A percentile compares a stretch with the other conserved stretches of the same genome.
Evolutionary conservation across 2,329 filamentous ascomycete species (phyloP).

Genomic region (Rutstroemia sp.): DNA sequence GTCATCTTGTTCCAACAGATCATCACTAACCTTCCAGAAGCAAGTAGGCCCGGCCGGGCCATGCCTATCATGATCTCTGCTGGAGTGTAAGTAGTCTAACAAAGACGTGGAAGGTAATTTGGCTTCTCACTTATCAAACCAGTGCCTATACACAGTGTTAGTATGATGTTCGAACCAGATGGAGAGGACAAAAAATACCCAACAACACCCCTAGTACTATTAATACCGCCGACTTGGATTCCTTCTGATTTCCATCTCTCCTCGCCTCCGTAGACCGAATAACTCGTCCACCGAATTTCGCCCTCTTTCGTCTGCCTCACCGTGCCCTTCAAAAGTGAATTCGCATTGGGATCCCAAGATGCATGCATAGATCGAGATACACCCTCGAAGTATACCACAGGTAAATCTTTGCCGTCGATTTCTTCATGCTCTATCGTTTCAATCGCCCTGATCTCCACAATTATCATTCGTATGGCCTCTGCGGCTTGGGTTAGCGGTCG

Average conservation of each 20-base stretch:
- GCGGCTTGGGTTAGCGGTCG: constrained; percentile 48
- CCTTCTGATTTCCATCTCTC: constrained; percentile 72
- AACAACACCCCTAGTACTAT: constrained; percentile 58
- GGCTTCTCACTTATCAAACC: constrained; percentile 61
- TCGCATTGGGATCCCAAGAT: constrained; percentile 60
- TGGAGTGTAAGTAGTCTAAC: background rate
- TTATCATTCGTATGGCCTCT: constrained; percentile 64
- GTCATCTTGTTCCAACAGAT: constrained; percentile 23
- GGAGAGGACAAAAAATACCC: constrained; percentile 32
- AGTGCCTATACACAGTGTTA: constrained; percentile 36
- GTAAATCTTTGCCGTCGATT: constrained; percentile 49
- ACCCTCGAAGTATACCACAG: constrained; percentile 63
- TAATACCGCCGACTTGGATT: constrained; percentile 62
- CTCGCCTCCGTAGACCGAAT: constrained; percentile 55
- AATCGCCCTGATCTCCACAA: constrained; percentile 58
- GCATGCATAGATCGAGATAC: constrained; percentile 54
- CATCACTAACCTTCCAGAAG: constrained; percentile 67
- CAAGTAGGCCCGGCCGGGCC: constrained; percentile 69
- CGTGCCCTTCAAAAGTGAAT: constrained; percentile 55
- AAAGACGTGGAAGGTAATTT: background rate
- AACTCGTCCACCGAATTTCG: constrained; percentile 68
- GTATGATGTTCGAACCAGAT: background rate
- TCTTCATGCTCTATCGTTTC: constrained; percentile 50
- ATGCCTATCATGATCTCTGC: constrained; percentile 55
- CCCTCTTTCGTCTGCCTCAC: constrained; percentile 61